Conservation (phyloP, 495 filamentous ascomycete species). For the Trichoderma asperelloides region DNA sequence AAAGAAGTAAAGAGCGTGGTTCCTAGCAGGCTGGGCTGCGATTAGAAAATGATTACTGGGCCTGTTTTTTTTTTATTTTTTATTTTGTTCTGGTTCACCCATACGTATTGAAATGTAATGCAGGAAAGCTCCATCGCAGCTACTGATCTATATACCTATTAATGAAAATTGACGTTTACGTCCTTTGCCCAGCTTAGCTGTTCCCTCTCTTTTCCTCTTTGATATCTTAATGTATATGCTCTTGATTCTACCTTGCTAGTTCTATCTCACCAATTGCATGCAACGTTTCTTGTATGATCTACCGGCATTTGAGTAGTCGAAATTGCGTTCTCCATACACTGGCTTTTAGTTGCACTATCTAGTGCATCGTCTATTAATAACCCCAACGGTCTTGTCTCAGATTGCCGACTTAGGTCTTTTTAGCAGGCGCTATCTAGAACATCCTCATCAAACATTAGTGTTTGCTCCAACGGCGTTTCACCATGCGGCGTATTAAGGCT, state of each 20-base stretch:
- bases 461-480: neutral
- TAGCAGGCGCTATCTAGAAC: neutral
- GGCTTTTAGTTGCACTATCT: no score
- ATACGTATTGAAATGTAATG: neutral
- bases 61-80: neutral
- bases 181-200: neutral
- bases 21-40: constrained; percentile 4
- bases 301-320: no score
- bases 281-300: no score
- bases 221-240: no score
- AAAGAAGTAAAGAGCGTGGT: neutral
- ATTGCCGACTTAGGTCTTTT: neutral
- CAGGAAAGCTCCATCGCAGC: neutral
- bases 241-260: no score
- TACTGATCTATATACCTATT: neutral
- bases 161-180: neutral
- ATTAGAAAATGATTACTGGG: neutral
- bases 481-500: neutral
- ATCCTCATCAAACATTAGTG: neutral
- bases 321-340: no score
- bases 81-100: neutral
- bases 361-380: no score
- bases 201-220: neutral
- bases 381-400: neutral
- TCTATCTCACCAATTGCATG: no score